These are phyloP conservation scores for Avena insularis DNA, from an alignment of 176 grass and related monocot genomes.

Conservation along the genomic window DNA sequence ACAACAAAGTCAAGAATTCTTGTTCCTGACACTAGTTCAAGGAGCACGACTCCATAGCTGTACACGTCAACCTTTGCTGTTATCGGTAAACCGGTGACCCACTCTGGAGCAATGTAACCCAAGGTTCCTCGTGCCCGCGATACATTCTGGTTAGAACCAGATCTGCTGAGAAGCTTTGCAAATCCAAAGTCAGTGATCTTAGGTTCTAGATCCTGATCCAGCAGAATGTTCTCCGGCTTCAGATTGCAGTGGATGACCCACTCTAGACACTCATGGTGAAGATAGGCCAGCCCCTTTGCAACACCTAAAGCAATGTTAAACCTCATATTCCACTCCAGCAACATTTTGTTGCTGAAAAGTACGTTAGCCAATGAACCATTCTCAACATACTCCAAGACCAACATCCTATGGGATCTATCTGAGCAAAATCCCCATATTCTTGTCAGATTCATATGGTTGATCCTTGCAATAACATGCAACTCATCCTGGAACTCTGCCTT, in stretches of 20 bases:
- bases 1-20: constrained; percentile 34
- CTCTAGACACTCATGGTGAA: constrained; percentile 60
- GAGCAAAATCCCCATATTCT: constrained; percentile 61
- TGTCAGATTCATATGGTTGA: constrained; percentile 60
- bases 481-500: constrained; percentile 53
- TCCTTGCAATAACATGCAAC: constrained; percentile 47
- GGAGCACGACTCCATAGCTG: constrained; percentile 49
- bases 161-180: constrained; percentile 49
- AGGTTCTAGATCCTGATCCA: constrained; percentile 47
- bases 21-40: constrained; percentile 49
- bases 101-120: constrained; percentile 60
- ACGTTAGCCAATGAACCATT: constrained; percentile 47
- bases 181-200: constrained; percentile 58
- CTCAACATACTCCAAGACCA: constrained; percentile 53
- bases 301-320: constrained; percentile 54
- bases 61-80: constrained; percentile 53
- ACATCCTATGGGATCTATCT: constrained; percentile 50
- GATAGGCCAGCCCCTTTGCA: constrained; percentile 57
- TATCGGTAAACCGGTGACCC: constrained; percentile 47
- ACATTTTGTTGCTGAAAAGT: constrained; percentile 35
- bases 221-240: constrained; percentile 54
- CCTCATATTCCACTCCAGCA: constrained; percentile 47
- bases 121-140: constrained; percentile 36
- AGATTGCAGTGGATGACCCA: constrained; percentile 60
- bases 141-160: constrained; percentile 6